phyloP scores from a whole-genome alignment of 176 grass and related monocot genomes.

The Raddia distichophylla region DNA sequence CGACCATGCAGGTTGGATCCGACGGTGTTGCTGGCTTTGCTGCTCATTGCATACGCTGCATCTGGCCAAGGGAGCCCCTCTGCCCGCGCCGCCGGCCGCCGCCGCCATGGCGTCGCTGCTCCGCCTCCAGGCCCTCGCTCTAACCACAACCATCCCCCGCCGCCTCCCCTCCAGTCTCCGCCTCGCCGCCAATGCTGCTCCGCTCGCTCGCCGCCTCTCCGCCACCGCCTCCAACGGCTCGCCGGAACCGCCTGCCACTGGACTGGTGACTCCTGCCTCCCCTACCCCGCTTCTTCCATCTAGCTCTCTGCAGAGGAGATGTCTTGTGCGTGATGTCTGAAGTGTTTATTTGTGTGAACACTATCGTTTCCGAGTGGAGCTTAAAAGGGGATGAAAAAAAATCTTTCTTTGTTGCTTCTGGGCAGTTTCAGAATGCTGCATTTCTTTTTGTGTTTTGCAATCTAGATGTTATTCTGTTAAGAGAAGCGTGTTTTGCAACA shows the following conservation, averaged over 20 bases:
- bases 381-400: neutral
- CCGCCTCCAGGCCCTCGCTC: constrained; percentile 38
- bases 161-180: neutral
- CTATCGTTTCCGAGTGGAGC: neutral
- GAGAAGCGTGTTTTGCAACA: too few species aligned
- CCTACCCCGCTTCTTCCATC: neutral
- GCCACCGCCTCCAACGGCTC: constrained; percentile 28
- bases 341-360: neutral
- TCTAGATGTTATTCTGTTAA: neutral
- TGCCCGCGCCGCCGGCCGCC: constrained; percentile 25
- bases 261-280: constrained; percentile 43
- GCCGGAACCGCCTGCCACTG: constrained; percentile 23
- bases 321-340: neutral
- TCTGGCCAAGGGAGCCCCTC: neutral
- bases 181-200: neutral
- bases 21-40: neutral
- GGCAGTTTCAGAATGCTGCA: neutral
- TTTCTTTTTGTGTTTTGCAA: neutral
- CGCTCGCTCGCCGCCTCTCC: constrained; percentile 20
- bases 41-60: neutral
- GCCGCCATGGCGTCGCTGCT: constrained; percentile 52
- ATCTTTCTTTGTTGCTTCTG: neutral
- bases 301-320: neutral
- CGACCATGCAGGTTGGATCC: neutral
- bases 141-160: neutral